Base-by-base conservation (phyloP, 2,329 filamentous ascomycete genomes). In the Escovopsis weberi region DNA sequence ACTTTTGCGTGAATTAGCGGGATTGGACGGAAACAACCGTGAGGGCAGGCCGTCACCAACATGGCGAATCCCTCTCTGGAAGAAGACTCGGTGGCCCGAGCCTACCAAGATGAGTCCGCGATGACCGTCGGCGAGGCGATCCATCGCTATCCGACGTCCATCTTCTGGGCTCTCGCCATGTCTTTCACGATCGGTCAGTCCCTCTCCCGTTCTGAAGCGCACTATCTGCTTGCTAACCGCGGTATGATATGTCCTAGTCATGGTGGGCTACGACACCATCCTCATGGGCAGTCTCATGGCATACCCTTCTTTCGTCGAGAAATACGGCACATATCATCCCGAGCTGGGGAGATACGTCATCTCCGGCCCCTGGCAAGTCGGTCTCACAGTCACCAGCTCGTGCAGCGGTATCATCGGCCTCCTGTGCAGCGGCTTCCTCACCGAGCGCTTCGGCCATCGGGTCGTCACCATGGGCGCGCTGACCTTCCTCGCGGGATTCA, bases 391-490 rank as follows among this genome's bases (percentile, higher is more conserved):
- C 33, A 66, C 60, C 7, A 57, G 61, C 0, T 54, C 59, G 19
- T 59, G 65, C 11, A 69, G 69, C 4, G 61, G 63, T 32, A 65
- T 53, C 38, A 36, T 51, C 18, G 51, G 51, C 12, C 40, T 47
- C 38, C 11, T 46, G 35, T 42, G 50, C 33, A 49, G 49, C 37
- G 50, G 50, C 32, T 48, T 45, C 34, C 40, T 49, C 15, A 49
- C 46, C 3, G 48, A 50, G 23, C 38, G 45, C 2, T 47, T 48
- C 28, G 50, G 51, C 4, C 50, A 48, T n/a, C 45, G 72, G 15
- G 69, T 67, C 52, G 75, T 72, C 11, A 66, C 79, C 48, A 68
- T 77, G 34, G 62, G 49, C 7, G 70, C 68, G 9, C 44, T 74
- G 38, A 45, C 63, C 4, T 42, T 58, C 51, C 54, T 67, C 12